A percentile compares a stretch with the other conserved stretches of the same genome.
These are phyloP conservation scores for Rhynchosporium agropyri DNA, from an alignment of 2,329 filamentous ascomycete species.

Conservation along the genomic window DNA sequence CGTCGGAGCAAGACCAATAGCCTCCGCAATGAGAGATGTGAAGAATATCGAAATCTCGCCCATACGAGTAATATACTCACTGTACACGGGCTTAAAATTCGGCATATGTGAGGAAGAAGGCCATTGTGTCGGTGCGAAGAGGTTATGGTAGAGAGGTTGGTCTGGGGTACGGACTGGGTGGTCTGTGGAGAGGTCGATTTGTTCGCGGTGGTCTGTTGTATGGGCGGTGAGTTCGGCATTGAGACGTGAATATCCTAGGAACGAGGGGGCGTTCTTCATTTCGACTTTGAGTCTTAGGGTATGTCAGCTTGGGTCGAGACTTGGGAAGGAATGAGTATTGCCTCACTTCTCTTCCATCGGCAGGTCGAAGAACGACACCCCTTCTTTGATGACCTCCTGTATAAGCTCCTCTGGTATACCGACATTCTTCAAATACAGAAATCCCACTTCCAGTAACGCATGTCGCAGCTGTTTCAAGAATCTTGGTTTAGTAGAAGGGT, in stretches of 20 bases:
- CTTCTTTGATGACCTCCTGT: constrained; percentile 65
- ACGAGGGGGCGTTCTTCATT: constrained; percentile 74
- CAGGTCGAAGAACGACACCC: constrained; percentile 75
- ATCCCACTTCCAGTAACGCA: constrained; percentile 84
- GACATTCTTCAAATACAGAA: constrained; percentile 81
- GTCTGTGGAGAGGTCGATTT: constrained; percentile 83
- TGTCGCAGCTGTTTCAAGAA: constrained; percentile 73
- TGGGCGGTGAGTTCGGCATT: constrained; percentile 73
- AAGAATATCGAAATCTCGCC: constrained; percentile 71
- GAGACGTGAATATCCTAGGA: constrained; percentile 69
- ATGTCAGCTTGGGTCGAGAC: constrained; percentile 7
- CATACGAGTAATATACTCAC: constrained; percentile 79
- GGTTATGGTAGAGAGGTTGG: constrained; percentile 72
- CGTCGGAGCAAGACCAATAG: constrained; percentile 68
- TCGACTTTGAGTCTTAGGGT: constrained; percentile 61
- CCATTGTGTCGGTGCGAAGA: constrained; percentile 81
- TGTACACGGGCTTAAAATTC: constrained; percentile 67
- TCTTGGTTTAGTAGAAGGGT: constrained; percentile 66
- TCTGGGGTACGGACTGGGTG: constrained; percentile 64
- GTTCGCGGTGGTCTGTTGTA: constrained; percentile 77
- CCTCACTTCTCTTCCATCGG: constrained; percentile 72
- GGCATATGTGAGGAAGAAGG: constrained; percentile 66
- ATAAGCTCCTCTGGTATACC: constrained; percentile 70
- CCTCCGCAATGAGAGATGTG: constrained; percentile 80
- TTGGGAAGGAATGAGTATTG: not conserved